These are phyloP conservation scores for Exophiala viscosa DNA, from an alignment of 2,329 filamentous ascomycete genomes.

Conservation along the genomic window DNA sequence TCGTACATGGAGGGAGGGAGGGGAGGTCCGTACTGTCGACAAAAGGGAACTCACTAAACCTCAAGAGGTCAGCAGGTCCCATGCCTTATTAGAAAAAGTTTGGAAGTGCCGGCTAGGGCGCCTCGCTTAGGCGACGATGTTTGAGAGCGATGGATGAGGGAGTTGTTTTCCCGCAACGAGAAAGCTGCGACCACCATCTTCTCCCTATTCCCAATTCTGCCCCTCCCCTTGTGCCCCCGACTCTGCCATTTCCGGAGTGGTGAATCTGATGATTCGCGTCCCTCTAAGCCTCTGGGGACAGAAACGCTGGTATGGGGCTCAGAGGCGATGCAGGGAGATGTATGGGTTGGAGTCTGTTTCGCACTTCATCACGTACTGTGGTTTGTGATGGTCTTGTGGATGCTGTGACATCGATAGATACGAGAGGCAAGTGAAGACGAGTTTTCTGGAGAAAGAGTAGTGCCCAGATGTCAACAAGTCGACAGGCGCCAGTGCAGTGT, in stretches of 20 bases:
- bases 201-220: too few species aligned
- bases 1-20: not conserved
- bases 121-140: conserved; percentile 19
- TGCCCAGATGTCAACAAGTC: not conserved
- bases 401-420: not conserved
- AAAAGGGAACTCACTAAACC: not conserved
- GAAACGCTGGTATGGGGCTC: too few species aligned
- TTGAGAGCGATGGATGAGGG: not conserved
- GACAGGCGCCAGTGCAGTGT: not conserved
- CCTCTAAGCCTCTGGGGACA: too few species aligned
- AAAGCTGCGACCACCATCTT: too few species aligned
- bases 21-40: not conserved
- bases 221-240: too few species aligned
- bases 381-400: too few species aligned
- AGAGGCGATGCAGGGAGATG: too few species aligned
- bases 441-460: not conserved
- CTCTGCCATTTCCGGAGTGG: too few species aligned
- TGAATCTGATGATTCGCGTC: too few species aligned
- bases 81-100: not conserved
- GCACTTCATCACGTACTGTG: too few species aligned
- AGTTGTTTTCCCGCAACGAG: too few species aligned
- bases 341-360: too few species aligned
- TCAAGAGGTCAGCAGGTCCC: not conserved
- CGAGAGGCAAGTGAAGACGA: not conserved
- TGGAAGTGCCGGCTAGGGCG: conserved; percentile 10